Evolutionary conservation across 345 rosid genomes (phyloP), one percentile per base, ranked within the genome.

Genomic region (Geranium rotundifolium): DNA sequence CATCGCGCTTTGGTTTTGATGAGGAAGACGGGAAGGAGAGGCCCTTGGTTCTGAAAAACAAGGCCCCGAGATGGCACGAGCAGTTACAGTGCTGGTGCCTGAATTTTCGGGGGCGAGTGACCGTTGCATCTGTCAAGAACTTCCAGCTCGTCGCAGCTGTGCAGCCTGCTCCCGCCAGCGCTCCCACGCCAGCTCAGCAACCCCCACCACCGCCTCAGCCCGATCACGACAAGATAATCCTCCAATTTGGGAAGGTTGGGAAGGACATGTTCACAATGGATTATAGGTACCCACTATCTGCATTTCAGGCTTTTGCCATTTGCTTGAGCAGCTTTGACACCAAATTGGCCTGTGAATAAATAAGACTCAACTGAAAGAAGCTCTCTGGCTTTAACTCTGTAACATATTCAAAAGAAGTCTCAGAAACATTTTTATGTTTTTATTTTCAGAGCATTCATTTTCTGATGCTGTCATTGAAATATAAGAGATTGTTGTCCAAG

Each of bases 241-340:
- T 92, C 19, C 98, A 92, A 84, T 92, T 92, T 59, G 96, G 96
- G 17, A 89, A 92, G 76, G 93, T 92, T 14, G 89, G 96, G 16
- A 92, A 89, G 78, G 98, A 92, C 71, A 87, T 92, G 91, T 92
- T 92, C 75, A 92, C 96, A 1, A 92, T 92, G 98, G 98, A 92
- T 77, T 89, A 92, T 62, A 81, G 95, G 52, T 92, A 89, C 60
- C 98, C 98, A 2, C 75, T 92, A 15, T 92, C 98, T 1, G 98
- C 98, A 31, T 92, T 89, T 77, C 98, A 92, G 69, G 96, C 98
- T 3, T 92, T 92, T 67, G 96, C 98, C 0, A 87, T 92, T 58
- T 92, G 98, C 79, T 78, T 92, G 79, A 92, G 98, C 86, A 92
- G 98, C 95, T 92, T 92, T 71, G 98, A 92, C 80, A 92, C 96